Conservation (phyloP, 176 grass and related monocot species). For the Leersia perrieri region DNA sequence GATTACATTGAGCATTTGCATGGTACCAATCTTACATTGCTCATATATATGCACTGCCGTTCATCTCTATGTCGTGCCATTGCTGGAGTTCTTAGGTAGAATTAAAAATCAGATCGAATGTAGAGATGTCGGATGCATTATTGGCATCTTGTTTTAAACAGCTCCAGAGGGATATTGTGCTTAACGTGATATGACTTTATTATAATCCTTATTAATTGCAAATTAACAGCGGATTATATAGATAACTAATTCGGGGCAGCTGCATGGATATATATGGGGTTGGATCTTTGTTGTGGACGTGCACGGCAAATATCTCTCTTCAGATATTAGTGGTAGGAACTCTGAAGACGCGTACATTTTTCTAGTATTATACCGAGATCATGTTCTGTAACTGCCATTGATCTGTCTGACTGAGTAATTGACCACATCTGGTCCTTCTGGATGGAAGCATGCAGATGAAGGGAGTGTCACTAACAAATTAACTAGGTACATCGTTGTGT, state of each 20-base stretch:
- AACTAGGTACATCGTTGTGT: too few relatives aligned
- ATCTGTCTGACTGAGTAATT: not conserved
- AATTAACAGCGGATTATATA: not conserved
- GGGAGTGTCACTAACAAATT: too few relatives aligned
- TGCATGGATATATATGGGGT: not conserved
- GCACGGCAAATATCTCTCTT: not conserved
- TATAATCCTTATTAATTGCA: not conserved
- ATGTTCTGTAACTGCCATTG: not conserved
- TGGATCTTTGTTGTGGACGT: not conserved
- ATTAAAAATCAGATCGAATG: conserved; percentile 6
- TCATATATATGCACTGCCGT: not conserved
- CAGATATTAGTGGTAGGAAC: not conserved
- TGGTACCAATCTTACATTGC: too few relatives aligned
- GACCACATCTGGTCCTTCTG: too few relatives aligned
- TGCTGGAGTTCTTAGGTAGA: conserved; percentile 55
- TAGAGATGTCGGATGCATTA: not conserved
- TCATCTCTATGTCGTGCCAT: conserved; percentile 47
- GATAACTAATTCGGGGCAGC: not conserved
- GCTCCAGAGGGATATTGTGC: too few relatives aligned
- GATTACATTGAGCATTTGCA: conserved; percentile 19
- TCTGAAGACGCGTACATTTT: not conserved
- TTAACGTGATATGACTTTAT: not conserved
- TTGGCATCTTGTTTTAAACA: too few relatives aligned
- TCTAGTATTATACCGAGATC: not conserved
- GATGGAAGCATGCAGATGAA: too few relatives aligned